Evolutionary conservation across 805 yeast species (phyloP).

Genomic region (Wickerhamiella shivajii): DNA sequence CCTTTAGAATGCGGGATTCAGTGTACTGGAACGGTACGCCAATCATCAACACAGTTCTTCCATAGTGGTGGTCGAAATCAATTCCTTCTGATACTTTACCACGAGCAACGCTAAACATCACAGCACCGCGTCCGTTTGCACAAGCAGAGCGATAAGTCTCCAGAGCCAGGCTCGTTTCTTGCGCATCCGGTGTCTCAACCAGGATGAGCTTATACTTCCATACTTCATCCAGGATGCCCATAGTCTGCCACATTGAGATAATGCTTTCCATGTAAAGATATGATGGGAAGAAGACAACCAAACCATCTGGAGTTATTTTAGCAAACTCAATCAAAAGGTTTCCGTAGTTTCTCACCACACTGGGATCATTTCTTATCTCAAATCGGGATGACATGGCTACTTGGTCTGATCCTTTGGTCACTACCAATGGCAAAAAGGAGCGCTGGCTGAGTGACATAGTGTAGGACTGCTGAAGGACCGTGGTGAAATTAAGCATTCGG

Average conservation of each 20-base stretch:
- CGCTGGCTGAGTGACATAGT: constrained; percentile 89
- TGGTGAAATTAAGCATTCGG: constrained; percentile 83
- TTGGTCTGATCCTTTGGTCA: constrained; percentile 96
- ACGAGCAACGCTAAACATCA: constrained; percentile 90
- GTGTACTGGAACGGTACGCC: constrained; percentile 99
- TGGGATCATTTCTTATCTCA: constrained; percentile 94
- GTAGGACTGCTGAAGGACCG: constrained; percentile 87
- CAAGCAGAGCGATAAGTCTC: constrained; percentile 96
- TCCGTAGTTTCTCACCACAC: constrained; percentile 94
- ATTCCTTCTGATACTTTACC: constrained; percentile 98
- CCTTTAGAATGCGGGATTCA: constrained; percentile 88
- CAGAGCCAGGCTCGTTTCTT: constrained; percentile 87
- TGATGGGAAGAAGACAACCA: constrained; percentile 95
- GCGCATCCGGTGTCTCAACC: constrained; percentile 98
- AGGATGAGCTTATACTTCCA: constrained; percentile 93
- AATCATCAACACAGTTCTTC: constrained; percentile 93
- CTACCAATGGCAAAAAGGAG: constrained; percentile 87
- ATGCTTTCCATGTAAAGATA: constrained; percentile 96
- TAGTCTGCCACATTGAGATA: constrained; percentile 96
- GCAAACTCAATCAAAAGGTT: constrained; percentile 82
- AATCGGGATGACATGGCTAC: constrained; percentile 93
- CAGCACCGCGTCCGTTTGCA: constrained; percentile 95
- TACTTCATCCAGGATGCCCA: constrained; percentile 96
- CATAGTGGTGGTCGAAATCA: constrained; percentile 97
- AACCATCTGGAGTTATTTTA: constrained; percentile 92